Conservation (phyloP, 1,284 basidiomycete species). For the Termitomyces sp. region DNA sequence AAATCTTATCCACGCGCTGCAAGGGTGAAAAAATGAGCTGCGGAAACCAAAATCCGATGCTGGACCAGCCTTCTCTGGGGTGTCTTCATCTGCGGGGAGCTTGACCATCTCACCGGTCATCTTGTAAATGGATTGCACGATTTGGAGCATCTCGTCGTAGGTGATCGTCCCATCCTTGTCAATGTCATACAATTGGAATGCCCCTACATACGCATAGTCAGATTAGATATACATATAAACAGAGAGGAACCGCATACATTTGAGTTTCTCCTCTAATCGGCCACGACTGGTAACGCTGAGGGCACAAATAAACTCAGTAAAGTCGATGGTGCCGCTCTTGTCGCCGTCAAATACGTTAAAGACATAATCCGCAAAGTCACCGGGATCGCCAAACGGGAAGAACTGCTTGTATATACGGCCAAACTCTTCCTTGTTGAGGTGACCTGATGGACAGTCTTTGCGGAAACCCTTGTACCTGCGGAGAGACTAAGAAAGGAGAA, state of each 20-base stretch:
- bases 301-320: constrained; percentile 99
- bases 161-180: constrained; percentile 96
- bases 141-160: constrained; percentile 98
- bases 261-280: constrained; percentile 95
- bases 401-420: constrained; percentile 99
- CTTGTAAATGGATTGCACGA: constrained; percentile 95
- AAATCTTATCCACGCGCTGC: constrained; percentile 95
- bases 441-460: constrained; percentile 97
- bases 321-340: constrained; percentile 94
- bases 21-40: neutral
- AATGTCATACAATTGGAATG: constrained; percentile 99
- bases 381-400: constrained; percentile 99
- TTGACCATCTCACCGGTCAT: constrained; percentile 99
- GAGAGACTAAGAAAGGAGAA: constrained; percentile 11
- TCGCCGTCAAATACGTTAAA: constrained; percentile 98
- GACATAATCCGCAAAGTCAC: constrained; percentile 96
- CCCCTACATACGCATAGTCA: constrained; percentile 62
- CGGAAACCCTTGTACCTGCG: constrained; percentile 97
- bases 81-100: constrained; percentile 95
- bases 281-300: constrained; percentile 93
- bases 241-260: constrained; percentile 60
- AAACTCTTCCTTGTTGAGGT: constrained; percentile 95
- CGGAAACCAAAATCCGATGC: constrained; percentile 1
- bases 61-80: constrained; percentile 84
- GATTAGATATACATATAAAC: constrained; percentile 10